phyloP scores from a whole-genome alignment of 2,329 filamentous ascomycete genomes.

The Fusarium sp. region DNA sequence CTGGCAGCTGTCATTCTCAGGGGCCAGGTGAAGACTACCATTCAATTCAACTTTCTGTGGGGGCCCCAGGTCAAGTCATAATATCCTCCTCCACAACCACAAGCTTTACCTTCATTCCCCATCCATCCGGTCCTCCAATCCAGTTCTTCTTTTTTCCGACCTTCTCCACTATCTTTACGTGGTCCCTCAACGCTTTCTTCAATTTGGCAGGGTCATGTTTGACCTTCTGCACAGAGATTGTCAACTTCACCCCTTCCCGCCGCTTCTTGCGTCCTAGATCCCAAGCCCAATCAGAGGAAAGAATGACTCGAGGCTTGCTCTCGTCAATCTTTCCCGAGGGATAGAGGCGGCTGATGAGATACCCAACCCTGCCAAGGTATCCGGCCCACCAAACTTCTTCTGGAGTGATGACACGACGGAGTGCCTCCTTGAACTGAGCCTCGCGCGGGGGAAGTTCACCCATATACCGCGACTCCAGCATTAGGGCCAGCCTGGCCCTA shows the following conservation, averaged over 20 bases:
- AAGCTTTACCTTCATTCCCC: constrained; percentile 54
- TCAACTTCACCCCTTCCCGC: constrained; percentile 57
- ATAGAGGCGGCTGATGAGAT: constrained; percentile 68
- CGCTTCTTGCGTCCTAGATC: constrained; percentile 53
- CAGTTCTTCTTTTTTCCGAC: constrained; percentile 71
- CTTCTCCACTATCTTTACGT: constrained; percentile 61
- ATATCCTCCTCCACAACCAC: constrained; percentile 50
- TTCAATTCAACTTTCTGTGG: neutral
- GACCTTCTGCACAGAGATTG: constrained; percentile 55
- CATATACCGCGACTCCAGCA: constrained; percentile 73
- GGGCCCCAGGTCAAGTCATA: constrained; percentile 4
- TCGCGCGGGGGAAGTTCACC: constrained; percentile 71
- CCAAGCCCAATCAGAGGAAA: constrained; percentile 56
- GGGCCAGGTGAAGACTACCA: neutral
- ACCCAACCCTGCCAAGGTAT: constrained; percentile 71
- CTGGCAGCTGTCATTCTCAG: too few species aligned
- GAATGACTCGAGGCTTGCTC: constrained; percentile 54
- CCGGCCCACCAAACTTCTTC: constrained; percentile 73
- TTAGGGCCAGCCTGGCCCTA: constrained; percentile 69
- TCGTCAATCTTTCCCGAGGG: constrained; percentile 65
- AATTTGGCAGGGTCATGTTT: constrained; percentile 54
- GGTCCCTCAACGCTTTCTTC: constrained; percentile 54
- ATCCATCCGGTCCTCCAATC: constrained; percentile 45
- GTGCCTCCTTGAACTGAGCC: constrained; percentile 62
- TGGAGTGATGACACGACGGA: constrained; percentile 64